phyloP scores from a whole-genome alignment of 805 yeast species.

The Yueomyces sinensis region DNA sequence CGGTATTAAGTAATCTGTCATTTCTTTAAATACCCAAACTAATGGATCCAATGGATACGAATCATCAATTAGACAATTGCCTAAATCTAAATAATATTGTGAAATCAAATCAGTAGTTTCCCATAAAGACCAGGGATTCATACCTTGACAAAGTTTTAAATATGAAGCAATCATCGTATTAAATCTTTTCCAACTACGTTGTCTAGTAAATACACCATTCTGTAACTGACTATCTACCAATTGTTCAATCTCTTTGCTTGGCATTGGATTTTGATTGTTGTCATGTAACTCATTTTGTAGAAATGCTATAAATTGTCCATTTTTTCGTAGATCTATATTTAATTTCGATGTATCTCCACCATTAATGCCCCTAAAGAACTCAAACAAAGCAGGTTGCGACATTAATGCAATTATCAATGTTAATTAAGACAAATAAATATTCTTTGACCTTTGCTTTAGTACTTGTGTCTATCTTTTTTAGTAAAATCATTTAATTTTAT shows the following conservation, averaged over 20 bases:
- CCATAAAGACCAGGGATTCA: constrained; percentile 38
- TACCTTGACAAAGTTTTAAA: constrained; percentile 32
- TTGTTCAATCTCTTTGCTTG: constrained; percentile 8
- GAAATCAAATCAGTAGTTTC: constrained; percentile 37
- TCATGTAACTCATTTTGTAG: constrained; percentile 22
- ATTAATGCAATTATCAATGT: no score
- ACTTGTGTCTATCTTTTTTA: no score
- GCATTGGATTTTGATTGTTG: neutral
- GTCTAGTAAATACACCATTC: neutral
- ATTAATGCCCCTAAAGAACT: constrained; percentile 10
- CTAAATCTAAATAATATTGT: constrained; percentile 31
- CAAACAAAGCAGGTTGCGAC: no score
- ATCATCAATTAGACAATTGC: constrained; percentile 31
- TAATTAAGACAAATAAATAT: no score
- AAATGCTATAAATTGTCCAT: constrained; percentile 23
- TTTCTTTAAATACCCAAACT: constrained; percentile 10
- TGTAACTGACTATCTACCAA: constrained; percentile 8
- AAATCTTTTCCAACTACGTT: constrained; percentile 22
- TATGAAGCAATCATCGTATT: constrained; percentile 35
- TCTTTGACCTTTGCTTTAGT: no score
- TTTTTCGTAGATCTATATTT: constrained; percentile 15
- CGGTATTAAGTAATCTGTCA: constrained; percentile 26
- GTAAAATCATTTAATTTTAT: no score
- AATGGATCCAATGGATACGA: constrained; percentile 23
- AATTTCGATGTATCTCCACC: constrained; percentile 13